Conservation (phyloP, 768 basidiomycete genomes). For the Auricularia sp. region DNA sequence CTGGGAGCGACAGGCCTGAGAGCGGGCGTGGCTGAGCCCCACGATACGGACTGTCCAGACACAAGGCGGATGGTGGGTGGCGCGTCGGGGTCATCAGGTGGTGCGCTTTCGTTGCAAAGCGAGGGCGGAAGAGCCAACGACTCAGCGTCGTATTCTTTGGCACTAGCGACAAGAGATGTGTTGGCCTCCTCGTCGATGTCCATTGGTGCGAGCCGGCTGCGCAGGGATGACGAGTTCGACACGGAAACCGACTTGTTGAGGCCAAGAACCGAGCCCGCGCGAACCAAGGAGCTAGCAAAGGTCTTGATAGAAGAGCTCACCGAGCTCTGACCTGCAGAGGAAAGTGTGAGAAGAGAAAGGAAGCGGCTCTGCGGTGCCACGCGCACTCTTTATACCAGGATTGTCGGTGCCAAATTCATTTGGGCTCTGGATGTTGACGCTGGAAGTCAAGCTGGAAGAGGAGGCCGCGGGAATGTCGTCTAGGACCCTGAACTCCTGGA, state of each 20-base stretch:
- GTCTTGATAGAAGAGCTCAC: constrained; percentile 67
- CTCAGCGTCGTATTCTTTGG: constrained; percentile 1
- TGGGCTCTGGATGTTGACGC: not conserved
- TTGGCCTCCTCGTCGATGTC: constrained; percentile 5
- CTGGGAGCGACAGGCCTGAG: constrained; percentile 56
- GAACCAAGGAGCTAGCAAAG: constrained; percentile 66
- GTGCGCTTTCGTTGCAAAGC: constrained; percentile 54
- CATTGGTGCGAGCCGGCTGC: not conserved
- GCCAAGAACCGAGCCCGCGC: constrained; percentile 24
- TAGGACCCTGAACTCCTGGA: constrained; percentile 65
- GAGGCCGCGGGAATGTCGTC: constrained; percentile 8
- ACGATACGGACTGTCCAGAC: constrained; percentile 11
- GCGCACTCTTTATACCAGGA: constrained; percentile 47
- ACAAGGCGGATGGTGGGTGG: constrained; percentile 41
- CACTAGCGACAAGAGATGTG: constrained; percentile 25
- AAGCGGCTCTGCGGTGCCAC: constrained; percentile 3
- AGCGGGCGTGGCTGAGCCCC: constrained; percentile 38
- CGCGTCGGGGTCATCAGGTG: constrained; percentile 20
- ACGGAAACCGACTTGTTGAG: not conserved
- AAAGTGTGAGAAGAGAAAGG: constrained; percentile 5
- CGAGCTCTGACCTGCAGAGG: not conserved
- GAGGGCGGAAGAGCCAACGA: constrained; percentile 1
- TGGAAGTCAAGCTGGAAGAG: not conserved
- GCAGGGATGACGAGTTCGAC: not conserved
- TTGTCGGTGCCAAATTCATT: constrained; percentile 57